Conservation (phyloP, 2,329 filamentous ascomycete species). For the Talaromyces sp. region DNA sequence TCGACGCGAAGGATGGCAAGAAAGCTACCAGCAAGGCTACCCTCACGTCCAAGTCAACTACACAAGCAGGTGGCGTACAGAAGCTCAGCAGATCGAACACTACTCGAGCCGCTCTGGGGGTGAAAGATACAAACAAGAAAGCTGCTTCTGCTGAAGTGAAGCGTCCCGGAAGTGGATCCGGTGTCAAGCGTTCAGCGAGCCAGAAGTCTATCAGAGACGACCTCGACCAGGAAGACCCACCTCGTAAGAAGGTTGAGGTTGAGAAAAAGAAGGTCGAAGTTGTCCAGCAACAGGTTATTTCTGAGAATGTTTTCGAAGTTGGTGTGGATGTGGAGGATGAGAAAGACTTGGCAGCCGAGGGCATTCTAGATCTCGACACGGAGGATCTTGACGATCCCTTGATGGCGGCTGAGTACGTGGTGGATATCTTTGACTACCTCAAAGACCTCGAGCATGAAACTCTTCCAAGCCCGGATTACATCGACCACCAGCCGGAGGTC, state of each 20-base stretch:
- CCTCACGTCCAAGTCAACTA: conserved; percentile 70
- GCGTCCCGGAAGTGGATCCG: conserved; percentile 68
- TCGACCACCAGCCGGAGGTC: conserved; percentile 87
- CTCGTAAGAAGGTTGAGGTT: conserved; percentile 61
- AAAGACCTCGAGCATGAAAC: conserved; percentile 75
- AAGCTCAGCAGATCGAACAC: conserved; percentile 62
- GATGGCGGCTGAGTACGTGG: conserved; percentile 97
- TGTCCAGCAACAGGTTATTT: conserved; percentile 33
- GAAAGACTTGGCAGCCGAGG: conserved; percentile 38
- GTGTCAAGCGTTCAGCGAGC: conserved; percentile 59
- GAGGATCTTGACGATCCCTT: conserved; percentile 91
- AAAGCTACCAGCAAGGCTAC: conserved; percentile 64
- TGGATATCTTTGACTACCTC: conserved; percentile 96
- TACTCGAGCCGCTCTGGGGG: conserved; percentile 59
- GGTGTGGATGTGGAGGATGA: conserved; percentile 34
- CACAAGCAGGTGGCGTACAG: conserved; percentile 75
- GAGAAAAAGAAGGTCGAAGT: conserved; percentile 46
- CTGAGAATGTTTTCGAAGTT: conserved; percentile 31
- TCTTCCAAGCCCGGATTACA: conserved; percentile 90
- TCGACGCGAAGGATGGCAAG: conserved; percentile 63
- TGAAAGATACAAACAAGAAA: conserved; percentile 63
- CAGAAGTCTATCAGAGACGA: conserved; percentile 60
- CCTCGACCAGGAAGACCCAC: conserved; percentile 57
- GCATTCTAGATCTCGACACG: conserved; percentile 63
- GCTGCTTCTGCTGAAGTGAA: conserved; percentile 63